A percentile compares a stretch with the other conserved stretches of the same genome.
Evolutionary conservation across 2,329 filamentous ascomycete species (phyloP).

Genomic region (Cordyceps tenuipes): DNA sequence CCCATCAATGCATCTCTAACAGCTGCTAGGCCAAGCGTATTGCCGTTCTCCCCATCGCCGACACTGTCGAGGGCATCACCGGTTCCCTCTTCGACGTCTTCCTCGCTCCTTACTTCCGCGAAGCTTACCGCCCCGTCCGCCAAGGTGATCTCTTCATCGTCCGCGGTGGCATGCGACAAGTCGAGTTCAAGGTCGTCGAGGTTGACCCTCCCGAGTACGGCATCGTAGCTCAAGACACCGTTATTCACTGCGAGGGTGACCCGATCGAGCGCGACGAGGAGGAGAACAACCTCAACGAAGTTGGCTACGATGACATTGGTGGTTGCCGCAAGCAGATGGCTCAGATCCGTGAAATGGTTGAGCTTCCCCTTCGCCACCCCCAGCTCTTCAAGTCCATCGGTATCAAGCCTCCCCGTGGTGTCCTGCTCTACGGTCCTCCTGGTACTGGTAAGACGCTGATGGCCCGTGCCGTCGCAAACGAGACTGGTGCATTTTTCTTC

Average conservation of each 20-base stretch:
- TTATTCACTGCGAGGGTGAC: constrained; percentile 98
- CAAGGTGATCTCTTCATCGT: constrained; percentile 98
- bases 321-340: constrained; percentile 99
- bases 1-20: constrained; percentile 18
- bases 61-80: constrained; percentile 95
- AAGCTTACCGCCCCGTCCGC: constrained; percentile 93
- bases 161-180: constrained; percentile 95
- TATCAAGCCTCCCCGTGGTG: constrained; percentile 98
- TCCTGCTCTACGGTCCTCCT: constrained; percentile 90
- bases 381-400: constrained; percentile 99
- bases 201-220: constrained; percentile 97
- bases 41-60: constrained; percentile 93
- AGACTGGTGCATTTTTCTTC: constrained; percentile 99
- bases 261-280: constrained; percentile 94
- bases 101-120: constrained; percentile 98
- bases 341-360: constrained; percentile 96
- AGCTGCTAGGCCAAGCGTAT: constrained; percentile 82
- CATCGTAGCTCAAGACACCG: constrained; percentile 96
- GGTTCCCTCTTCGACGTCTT: constrained; percentile 98
- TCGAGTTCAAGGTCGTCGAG: constrained; percentile 99
- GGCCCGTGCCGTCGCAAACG: constrained; percentile 97
- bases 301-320: constrained; percentile 98
- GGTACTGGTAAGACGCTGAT: constrained; percentile 99
- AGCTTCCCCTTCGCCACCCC: constrained; percentile 90
- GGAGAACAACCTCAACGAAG: constrained; percentile 98